Evolutionary conservation across 2,329 filamentous ascomycete genomes (phyloP).

Genomic region (Colletotrichum higginsianum): DNA sequence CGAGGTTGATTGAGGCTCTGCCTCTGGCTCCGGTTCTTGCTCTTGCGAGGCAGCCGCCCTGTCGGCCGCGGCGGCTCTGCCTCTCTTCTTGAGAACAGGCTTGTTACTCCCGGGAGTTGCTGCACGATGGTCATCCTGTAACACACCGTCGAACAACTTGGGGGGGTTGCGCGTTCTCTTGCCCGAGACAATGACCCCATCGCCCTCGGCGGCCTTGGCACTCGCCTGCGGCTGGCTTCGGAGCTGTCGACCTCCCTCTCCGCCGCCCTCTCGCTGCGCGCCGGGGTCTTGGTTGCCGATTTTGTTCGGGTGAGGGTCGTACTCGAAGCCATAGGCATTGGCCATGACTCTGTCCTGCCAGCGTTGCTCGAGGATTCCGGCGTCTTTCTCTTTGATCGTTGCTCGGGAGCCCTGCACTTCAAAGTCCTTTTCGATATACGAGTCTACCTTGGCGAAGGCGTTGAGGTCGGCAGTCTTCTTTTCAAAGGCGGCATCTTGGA

Average conservation of each 20-base stretch:
- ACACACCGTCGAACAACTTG: conserved; percentile 65
- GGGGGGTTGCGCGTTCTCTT: conserved; percentile 70
- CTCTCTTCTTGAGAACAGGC: conserved; percentile 48
- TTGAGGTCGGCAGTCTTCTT: conserved; percentile 60
- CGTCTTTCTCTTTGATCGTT: conserved; percentile 52
- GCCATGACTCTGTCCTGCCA: conserved; percentile 72
- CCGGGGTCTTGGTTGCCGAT: conserved; percentile 73
- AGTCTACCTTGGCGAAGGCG: conserved; percentile 53
- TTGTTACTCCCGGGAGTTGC: conserved; percentile 59
- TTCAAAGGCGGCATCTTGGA: conserved; percentile 64
- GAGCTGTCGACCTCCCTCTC: conserved; percentile 67
- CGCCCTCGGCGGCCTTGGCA: conserved; percentile 70
- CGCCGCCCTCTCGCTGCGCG: conserved; percentile 68
- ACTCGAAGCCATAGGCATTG: conserved; percentile 72
- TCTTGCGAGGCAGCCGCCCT: conserved; percentile 24
- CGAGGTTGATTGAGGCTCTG: conserved; percentile 24
- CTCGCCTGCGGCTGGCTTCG: conserved; percentile 72
- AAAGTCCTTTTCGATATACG: conserved; percentile 67
- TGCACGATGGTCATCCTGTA: conserved; percentile 66
- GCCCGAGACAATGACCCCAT: conserved; percentile 60
- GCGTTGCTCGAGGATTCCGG: conserved; percentile 59
- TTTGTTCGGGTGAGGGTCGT: conserved; percentile 70
- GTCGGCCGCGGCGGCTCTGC: conserved; percentile 44
- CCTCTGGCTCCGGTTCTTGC: conserved; percentile 23
- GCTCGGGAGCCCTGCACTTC: conserved; percentile 68